Conservation (phyloP, 495 filamentous ascomycete species). For the Neurospora terricola region DNA sequence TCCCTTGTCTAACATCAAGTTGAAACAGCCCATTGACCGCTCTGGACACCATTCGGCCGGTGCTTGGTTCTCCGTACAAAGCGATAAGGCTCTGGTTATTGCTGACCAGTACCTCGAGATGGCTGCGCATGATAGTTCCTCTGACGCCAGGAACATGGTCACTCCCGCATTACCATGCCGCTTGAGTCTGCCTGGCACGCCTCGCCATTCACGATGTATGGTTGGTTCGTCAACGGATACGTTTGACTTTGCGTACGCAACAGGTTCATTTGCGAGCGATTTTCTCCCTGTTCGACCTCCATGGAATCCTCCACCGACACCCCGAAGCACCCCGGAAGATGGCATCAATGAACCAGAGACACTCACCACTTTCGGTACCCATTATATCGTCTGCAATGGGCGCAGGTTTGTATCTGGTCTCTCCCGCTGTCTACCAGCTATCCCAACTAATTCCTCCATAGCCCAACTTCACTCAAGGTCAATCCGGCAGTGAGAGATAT, state of each 20-base stretch:
- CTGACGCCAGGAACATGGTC: background rate
- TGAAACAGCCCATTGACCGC: background rate
- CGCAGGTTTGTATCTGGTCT: slow-evolving; percentile 13
- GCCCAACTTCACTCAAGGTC: slow-evolving; percentile 15
- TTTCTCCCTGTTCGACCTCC: slow-evolving; percentile 1
- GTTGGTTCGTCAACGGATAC: background rate
- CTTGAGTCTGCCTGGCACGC: background rate
- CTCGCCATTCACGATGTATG: background rate
- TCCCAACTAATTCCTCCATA: slow-evolving; percentile 1
- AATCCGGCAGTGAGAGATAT: slow-evolving; percentile 1
- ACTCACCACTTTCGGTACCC: background rate
- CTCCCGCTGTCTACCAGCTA: background rate
- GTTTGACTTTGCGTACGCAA: background rate
- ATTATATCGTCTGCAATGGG: slow-evolving; percentile 3
- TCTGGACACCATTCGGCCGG: background rate
- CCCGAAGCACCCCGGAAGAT: background rate
- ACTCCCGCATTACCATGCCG: background rate
- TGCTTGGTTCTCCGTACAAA: background rate
- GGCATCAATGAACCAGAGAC: background rate
- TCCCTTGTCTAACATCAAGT: background rate
- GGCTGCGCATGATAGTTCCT: background rate
- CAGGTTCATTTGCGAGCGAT: background rate
- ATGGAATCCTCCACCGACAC: slow-evolving; percentile 13
- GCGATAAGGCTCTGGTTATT: background rate
- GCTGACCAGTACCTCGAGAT: background rate